Conservation (phyloP, 2,329 filamentous ascomycete genomes). For the Cercospora sesami region DNA sequence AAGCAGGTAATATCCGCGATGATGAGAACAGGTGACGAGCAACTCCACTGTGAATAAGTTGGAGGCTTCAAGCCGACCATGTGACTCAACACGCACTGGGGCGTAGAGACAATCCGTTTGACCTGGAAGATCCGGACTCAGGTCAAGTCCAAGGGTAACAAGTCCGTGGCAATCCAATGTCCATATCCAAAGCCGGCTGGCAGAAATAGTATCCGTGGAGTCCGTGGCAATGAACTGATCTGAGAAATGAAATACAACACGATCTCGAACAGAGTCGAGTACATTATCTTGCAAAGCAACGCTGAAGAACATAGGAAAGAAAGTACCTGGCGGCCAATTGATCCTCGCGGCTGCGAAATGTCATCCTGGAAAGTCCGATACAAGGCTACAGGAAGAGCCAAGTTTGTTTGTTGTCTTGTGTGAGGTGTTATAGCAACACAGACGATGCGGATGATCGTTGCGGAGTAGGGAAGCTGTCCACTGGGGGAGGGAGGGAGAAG, state of each 20-base stretch:
- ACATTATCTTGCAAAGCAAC: conserved; percentile 25
- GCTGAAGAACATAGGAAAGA: conserved; percentile 30
- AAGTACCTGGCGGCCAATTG: conserved; percentile 42
- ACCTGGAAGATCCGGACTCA: background rate
- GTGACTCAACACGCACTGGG: background rate
- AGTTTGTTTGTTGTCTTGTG: conserved; percentile 3
- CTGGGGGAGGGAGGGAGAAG: conserved; percentile 1
- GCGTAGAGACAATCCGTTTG: background rate
- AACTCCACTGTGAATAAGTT: conserved; percentile 13
- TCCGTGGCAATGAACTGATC: background rate
- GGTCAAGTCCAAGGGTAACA: background rate
- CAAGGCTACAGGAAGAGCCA: conserved; percentile 31
- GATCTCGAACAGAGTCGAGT: conserved; percentile 20
- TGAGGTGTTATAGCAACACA: conserved; percentile 8
- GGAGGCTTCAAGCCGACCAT: conserved; percentile 1
- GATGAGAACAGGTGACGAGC: conserved; percentile 13
- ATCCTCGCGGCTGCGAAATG: conserved; percentile 41
- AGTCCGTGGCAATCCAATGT: background rate
- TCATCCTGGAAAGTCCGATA: conserved; percentile 38
- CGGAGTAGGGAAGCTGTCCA: conserved; percentile 8
- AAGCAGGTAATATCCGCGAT: background rate
- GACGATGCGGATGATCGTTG: conserved; percentile 13
- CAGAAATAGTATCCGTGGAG: background rate
- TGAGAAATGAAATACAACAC: conserved; percentile 22
- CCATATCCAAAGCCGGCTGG: conserved; percentile 12